Evolutionary conservation across 2,329 filamentous ascomycete genomes (phyloP), one percentile per base, ranked within the genome.

Genomic region (Colletotrichum gloeosporioides): DNA sequence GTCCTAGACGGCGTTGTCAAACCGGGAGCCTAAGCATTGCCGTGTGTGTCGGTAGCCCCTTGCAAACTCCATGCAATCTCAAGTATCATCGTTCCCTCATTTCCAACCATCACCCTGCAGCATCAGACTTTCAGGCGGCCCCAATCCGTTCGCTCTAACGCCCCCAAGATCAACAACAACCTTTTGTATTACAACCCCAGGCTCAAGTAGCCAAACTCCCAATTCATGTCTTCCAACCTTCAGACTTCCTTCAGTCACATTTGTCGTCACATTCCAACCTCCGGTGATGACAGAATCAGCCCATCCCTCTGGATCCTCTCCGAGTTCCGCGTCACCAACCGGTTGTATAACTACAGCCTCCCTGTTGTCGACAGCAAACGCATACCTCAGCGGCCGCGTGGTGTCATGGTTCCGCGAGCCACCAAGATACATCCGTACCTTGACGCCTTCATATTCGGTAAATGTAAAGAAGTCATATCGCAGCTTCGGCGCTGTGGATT

Each of bases 231-330:
- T 12, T 0, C 44, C 49, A 7, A 49, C 39, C n/a, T 36, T 10
- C n/a, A 69, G 0, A 2, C 44, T 34, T 16, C 0, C 7, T 1
- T 15, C 29, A 0, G 44, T 3, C 4, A 39, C 25, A 32, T 13
- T 13, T 0, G 44, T n/a, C 29, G 49, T 69, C 18, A 59, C 27
- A 8, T 53, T 69, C 66, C 49, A 69, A 0, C 44, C 66, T 2
- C 53, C 53, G 2, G 44, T 69, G 8, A 59, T 57, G 4, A 69
- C 66, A 6, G 49, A 55, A 25, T 69, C 53, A 2, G 29, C 66
- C 44, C 66, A 69, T 3, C 29, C 44, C 3, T 10, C 49, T 15
- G 66, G 66, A 13, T 69, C 27, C 13, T n/a, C 34, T 3, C 66
- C 66, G 18, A 69, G 15, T 7, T 18, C 27, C 2, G 18, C 25